Evolutionary conservation across 1,139 yeast species (phyloP), one percentile per base, ranked within the genome.

Genomic region (Magnusiomyces ingens): DNA sequence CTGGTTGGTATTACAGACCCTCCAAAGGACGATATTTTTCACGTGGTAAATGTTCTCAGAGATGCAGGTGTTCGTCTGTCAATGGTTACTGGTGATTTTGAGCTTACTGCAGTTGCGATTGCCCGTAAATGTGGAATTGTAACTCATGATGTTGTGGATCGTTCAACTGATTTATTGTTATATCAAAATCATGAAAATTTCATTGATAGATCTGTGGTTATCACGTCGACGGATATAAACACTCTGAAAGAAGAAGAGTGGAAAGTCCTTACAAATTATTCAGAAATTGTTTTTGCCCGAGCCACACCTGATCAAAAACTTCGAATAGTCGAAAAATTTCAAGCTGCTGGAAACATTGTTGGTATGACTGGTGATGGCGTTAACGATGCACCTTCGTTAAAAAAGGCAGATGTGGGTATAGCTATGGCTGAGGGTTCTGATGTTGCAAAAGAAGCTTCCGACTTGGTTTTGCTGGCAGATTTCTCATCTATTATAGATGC

Each of bases 11-110:
- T 77, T 43, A 71, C 72, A 48, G 81, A 77, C 59, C 81, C 81
- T 6, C 78, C 78, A 49, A 70, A 76, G 58, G 71, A 69, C 49
- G 74, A 69, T 45, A 70, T 75, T 45, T 69, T 65, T 26, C 65
- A 65, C 8, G 76, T 74, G 13, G 67, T 75, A 44, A 49, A 58
- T 2, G 67, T 64, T 4, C 67, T 75, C 45, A 69, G 74, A 52
- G 64, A 59, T 12, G 80, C 80, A 17, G 79, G 79, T 21, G 71
- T 77, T 49, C 75, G 72, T 49, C 66, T 75, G 15, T 71, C 73
- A n/a, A 76, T 77, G 80, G 75, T 76, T 42, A 77, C 80, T 29
- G 81, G 81, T 52, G 81, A 77, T 60, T 75, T 71, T 58, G 77
- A 74, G 58, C 62, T 74, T 29, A 77, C 80, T n/a, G 81, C 79